Base-by-base conservation (phyloP, 352 stramenopile genomes). In the Phytophthora sp. region DNA sequence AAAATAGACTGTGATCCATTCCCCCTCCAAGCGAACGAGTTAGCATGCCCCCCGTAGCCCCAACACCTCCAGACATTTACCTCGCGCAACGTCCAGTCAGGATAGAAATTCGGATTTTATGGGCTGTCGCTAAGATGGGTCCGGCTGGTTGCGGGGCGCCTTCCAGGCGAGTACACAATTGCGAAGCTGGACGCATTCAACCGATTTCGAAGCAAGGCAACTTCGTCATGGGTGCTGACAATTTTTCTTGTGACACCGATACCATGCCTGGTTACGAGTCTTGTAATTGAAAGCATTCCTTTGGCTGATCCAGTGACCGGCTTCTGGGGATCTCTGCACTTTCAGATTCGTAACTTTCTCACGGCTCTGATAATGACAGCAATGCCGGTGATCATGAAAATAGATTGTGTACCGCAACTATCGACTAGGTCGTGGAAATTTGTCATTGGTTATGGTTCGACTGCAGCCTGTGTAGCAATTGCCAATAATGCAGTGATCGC, bases 161-260 rank as follows among this genome's bases (percentile, higher is more conserved):
- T 74, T 27, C 50, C 51, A 28, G 65, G 61, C 2, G 44, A 74
- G 7, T 74, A 72, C 49, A 74, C 59, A 9, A 50, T 72, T 10
- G 66, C 39, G 21, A 79, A 79, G 21, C 42, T 70, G 2, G 48
- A 78, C 13, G 23, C 70, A 10, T 70, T 75, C 20, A 34, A 56
- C 5, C 26, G 18, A 5, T 78, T 60, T 18, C 55, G 53, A n/a
- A 17, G 21, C 1, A 10, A 41, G 3, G 60, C 48, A 13, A 34
- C 38, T 0, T 12, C 21, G 12, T n/a, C 12, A 4, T 23, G 27
- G 15, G 35, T 48, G 5, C 13, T 50, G 4, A 15, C 4, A 0
- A 49, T 68, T 9, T 32, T 78, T 9, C 28, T 66, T 0, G 1
- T 55, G 9, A 58, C 57, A 9, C 62, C 63, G 3, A 30, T 74